Conservation (phyloP, 208 protist species). For the Trypanosoma conorhini region DNA sequence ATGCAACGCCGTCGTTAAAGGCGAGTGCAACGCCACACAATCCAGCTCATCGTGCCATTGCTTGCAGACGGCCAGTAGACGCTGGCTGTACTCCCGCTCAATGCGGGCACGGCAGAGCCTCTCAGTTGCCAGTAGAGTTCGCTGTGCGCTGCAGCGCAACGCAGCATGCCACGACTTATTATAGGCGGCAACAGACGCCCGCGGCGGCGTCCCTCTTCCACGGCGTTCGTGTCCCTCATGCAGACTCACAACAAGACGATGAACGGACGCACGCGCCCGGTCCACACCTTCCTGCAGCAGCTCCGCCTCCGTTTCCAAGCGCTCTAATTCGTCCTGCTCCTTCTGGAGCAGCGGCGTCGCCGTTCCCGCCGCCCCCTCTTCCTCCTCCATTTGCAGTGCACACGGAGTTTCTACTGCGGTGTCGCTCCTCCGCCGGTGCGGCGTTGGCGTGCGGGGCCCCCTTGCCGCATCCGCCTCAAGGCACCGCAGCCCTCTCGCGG, state of each 20-base stretch:
- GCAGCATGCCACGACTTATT: neutral
- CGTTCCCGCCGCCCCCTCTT: neutral
- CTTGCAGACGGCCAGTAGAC: neutral
- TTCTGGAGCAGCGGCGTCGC: neutral
- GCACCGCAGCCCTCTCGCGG: neutral
- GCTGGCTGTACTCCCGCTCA: neutral
- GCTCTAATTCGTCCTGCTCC: neutral
- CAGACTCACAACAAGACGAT: neutral
- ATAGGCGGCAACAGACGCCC: neutral
- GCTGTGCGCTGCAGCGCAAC: neutral
- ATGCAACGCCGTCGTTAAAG: neutral
- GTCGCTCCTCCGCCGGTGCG: neutral
- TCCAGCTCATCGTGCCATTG: neutral
- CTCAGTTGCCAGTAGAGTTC: neutral
- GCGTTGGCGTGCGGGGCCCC: neutral
- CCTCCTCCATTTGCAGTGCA: neutral
- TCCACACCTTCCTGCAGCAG: neutral
- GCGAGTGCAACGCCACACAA: neutral
- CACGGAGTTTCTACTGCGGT: neutral
- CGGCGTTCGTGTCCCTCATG: neutral
- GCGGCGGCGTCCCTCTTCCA: neutral
- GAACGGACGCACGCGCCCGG: neutral
- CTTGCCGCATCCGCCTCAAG: neutral
- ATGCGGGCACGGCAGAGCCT: neutral
- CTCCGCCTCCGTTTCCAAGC: neutral